Percentiles rank a stretch among this genome's conserved stretches.
Evolutionary conservation across 176 grass and related monocot genomes (phyloP).

Genomic region (Zea mays): DNA sequence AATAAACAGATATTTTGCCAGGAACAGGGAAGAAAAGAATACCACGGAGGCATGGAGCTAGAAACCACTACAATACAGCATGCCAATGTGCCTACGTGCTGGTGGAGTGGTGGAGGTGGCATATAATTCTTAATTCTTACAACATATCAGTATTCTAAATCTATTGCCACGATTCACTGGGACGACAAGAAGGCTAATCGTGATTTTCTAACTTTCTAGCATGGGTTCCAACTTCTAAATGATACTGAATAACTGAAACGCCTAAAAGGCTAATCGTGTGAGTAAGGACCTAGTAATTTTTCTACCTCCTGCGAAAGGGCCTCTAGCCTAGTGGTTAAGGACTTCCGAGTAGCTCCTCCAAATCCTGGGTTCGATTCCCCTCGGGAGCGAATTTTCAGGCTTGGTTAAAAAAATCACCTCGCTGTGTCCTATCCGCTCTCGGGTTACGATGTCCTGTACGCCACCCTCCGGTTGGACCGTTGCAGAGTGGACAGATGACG

Average conservation of each 20-base stretch:
- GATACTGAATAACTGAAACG: neutral
- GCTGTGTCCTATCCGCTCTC: too few relatives aligned
- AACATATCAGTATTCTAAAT: neutral
- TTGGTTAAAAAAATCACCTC: too few relatives aligned
- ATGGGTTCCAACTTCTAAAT: neutral
- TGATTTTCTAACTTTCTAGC: neutral
- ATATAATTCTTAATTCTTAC: slow-evolving; percentile 22
- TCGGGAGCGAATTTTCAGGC: too few relatives aligned
- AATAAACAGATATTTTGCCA: slow-evolving; percentile 20
- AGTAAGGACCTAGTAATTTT: neutral
- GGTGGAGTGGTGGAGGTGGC: neutral
- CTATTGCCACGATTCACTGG: neutral
- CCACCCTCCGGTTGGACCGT: too few relatives aligned
- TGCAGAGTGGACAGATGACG: too few relatives aligned
- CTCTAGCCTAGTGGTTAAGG: too few relatives aligned
- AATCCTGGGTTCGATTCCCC: too few relatives aligned
- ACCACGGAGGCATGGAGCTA: neutral
- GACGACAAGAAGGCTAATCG: neutral
- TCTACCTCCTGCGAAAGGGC: too few relatives aligned
- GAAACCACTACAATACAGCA: neutral
- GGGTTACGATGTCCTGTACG: too few relatives aligned
- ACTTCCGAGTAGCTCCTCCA: too few relatives aligned
- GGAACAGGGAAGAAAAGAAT: neutral
- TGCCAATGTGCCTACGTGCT: neutral
- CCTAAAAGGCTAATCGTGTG: neutral